Evolutionary conservation across 306 rosid genomes (phyloP).

Genomic region (Trichosanthes truncata): DNA sequence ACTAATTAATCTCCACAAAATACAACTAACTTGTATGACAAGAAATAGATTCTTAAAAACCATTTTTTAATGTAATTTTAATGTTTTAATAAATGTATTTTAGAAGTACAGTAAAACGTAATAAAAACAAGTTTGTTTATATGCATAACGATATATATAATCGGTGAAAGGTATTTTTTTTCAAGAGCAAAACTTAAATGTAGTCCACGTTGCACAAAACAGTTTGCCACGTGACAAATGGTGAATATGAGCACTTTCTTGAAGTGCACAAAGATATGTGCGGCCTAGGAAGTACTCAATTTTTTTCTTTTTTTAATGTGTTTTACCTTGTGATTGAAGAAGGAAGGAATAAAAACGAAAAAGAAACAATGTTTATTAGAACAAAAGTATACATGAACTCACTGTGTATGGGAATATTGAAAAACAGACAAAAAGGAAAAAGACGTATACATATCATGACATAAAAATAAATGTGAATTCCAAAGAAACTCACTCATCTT

Average conservation of each 20-base stretch:
- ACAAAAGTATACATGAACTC: neutral
- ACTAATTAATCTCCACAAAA: neutral
- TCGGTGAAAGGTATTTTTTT: no score
- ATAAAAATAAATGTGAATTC: neutral
- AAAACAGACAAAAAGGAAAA: neutral
- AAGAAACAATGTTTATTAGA: neutral
- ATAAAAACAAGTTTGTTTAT: neutral
- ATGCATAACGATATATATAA: no score
- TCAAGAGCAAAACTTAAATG: no score
- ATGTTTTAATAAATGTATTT: neutral
- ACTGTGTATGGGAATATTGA: neutral
- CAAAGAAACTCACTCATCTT: neutral
- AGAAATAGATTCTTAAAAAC: neutral
- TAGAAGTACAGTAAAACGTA: no score
- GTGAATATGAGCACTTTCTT: no score
- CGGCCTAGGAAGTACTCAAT: no score
- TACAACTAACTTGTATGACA: neutral
- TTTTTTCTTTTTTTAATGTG: no score
- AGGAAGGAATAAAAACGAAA: neutral
- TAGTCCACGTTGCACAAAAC: no score
- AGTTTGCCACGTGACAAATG: no score
- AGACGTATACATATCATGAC: neutral
- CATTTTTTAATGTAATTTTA: neutral
- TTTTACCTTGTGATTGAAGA: no score
- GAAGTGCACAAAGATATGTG: no score